Evolutionary conservation across 345 rosid genomes (phyloP), one percentile per base, ranked within the genome.

Genomic region (Crucihimalaya himalaica): DNA sequence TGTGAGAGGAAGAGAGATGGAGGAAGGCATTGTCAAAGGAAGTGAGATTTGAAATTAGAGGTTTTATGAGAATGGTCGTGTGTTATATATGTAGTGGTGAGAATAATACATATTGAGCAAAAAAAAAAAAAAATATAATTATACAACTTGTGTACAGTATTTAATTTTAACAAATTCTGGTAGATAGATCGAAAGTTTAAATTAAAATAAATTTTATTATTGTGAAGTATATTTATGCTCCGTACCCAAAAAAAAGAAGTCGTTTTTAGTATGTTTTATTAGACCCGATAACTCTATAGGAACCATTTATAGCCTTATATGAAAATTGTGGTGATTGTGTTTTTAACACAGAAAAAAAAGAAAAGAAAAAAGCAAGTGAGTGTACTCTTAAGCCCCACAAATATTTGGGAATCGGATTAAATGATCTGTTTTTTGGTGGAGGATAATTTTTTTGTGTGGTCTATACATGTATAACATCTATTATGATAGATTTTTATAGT

Each of bases 21-120:
- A 69, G 52, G 73, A 71, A 69, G 75, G 0, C 82, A 79, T 79
- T 3, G 29, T 74, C 29, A n/a, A 62, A 62, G 28, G 66, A 63
- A 14, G 34, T 66, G 68, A 37, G 61, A 63, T 76, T 63, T 56
- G 21, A 57, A 40, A 31, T 5, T 48, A 15, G 43, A 43, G 43
- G 6, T 23, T 46, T 11, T n/a, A 8, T 58, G 53, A 13, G 13
- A 74, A 50, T 66, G 68, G 56, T 68, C 32, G 13, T 48, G 28
- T 50, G 68, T 27, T 66, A 15, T 31, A 27, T 58, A 58, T 55
- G n/a, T 54, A 51, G 51, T n/a, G 20, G 51, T 1, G 40, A 37
- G 4, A 37, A 32, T n/a, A n/a, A n/a, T n/a, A n/a, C n/a, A n/a
- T n/a, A n/a, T n/a, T n/a, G n/a, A n/a, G n/a, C n/a, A n/a, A n/a